Evolutionary conservation across 176 grass and related monocot genomes (phyloP).

Genomic region (Cenchrus americanus): DNA sequence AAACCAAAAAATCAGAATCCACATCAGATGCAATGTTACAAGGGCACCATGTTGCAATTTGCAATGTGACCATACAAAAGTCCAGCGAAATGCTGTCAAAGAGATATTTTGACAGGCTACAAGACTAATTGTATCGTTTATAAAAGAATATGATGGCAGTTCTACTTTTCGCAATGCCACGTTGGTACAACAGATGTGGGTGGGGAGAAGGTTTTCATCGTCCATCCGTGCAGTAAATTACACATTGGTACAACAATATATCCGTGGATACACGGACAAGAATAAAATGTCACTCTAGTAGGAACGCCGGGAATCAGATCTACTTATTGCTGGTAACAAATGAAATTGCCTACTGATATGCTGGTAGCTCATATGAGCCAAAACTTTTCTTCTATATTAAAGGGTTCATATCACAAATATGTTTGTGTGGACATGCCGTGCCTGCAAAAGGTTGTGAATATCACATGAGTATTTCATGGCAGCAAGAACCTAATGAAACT

Average conservation of each 20-base stretch:
- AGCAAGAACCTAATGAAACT: not conserved
- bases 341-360: constrained; percentile 48
- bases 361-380: constrained; percentile 39
- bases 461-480: not conserved
- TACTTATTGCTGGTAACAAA: constrained; percentile 59
- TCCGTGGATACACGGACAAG: not conserved
- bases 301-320: not conserved
- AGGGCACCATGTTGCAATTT: not conserved
- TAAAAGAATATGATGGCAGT: constrained; percentile 41
- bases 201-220: not conserved
- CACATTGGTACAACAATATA: constrained; percentile 39
- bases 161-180: constrained; percentile 30
- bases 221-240: constrained; percentile 38
- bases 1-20: not conserved
- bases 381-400: constrained; percentile 49
- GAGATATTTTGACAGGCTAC: not conserved
- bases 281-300: constrained; percentile 1
- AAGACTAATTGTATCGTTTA: constrained; percentile 4
- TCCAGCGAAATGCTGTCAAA: not conserved
- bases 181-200: not conserved
- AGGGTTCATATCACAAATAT: constrained; percentile 54
- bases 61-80: not conserved
- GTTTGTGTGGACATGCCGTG: constrained; percentile 25
- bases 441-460: constrained; percentile 37
- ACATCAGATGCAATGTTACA: not conserved